Percentiles rank a stretch among this genome's conserved stretches.
These are phyloP conservation scores for Sequoiadendron giganteum DNA, from an alignment of 75 land plant species.

Conservation along the genomic window DNA sequence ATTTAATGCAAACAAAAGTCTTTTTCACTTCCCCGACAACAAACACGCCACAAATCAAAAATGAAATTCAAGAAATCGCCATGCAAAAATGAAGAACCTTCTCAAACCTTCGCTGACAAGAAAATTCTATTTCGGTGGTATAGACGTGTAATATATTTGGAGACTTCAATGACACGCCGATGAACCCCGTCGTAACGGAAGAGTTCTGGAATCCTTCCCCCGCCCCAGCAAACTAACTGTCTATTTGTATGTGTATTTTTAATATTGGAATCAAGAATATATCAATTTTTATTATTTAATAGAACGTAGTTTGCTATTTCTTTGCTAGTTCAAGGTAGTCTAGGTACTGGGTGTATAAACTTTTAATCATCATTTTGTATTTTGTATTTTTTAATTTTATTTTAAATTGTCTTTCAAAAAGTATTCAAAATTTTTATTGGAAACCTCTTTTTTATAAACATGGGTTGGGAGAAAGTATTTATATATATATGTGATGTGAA, in stretches of 20 bases:
- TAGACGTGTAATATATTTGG: neutral
- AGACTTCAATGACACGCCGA: neutral
- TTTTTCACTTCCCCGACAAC: neutral
- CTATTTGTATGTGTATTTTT: neutral
- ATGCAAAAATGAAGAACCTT: neutral
- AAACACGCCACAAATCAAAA: neutral
- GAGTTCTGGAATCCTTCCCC: neutral
- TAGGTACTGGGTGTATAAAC: too few relatives aligned
- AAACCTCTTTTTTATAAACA: too few relatives aligned
- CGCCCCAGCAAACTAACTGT: neutral
- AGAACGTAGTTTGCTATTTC: too few relatives aligned
- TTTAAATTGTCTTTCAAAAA: too few relatives aligned
- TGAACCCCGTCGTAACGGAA: neutral
- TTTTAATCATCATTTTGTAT: too few relatives aligned
- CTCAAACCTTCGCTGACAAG: neutral
- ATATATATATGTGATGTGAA: too few relatives aligned
- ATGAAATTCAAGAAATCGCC: neutral
- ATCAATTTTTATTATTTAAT: too few relatives aligned
- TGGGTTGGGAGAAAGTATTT: too few relatives aligned
- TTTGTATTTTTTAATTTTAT: too few relatives aligned
- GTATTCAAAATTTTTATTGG: too few relatives aligned
- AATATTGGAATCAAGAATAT: neutral
- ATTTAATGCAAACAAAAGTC: neutral
- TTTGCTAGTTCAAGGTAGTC: too few relatives aligned
- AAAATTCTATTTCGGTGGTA: neutral